Percentiles rank a stretch among this genome's conserved stretches.
Evolutionary conservation across 2,329 filamentous ascomycete genomes (phyloP).

Genomic region (Fusarium tanahbumbuense): DNA sequence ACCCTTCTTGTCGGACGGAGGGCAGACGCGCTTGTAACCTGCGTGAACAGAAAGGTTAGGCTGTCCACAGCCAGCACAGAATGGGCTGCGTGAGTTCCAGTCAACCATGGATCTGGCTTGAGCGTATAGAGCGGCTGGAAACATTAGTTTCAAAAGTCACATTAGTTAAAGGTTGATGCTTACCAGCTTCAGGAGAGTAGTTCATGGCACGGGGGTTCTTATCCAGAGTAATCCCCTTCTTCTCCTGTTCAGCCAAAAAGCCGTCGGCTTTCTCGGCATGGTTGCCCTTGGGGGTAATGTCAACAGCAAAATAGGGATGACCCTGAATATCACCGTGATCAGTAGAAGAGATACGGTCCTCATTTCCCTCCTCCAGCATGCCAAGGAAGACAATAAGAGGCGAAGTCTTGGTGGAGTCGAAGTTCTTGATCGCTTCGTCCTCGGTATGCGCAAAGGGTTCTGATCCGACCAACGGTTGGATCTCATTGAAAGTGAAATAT

Average conservation of each 20-base stretch:
- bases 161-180: conserved; percentile 27
- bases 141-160: conserved; percentile 19
- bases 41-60: conserved; percentile 82
- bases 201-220: conserved; percentile 72
- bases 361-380: conserved; percentile 74
- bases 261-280: conserved; percentile 71
- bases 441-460: conserved; percentile 79
- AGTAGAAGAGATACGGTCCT: conserved; percentile 47
- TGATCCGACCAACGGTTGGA: conserved; percentile 75
- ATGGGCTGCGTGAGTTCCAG: conserved; percentile 94
- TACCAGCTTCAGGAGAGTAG: conserved; percentile 71
- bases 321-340: conserved; percentile 78
- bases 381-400: conserved; percentile 88
- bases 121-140: conserved; percentile 85
- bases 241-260: conserved; percentile 56
- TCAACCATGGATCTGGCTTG: conserved; percentile 89
- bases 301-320: conserved; percentile 87
- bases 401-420: conserved; percentile 74
- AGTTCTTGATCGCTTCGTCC: conserved; percentile 76
- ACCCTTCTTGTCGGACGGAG: conserved; percentile 71
- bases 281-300: conserved; percentile 79
- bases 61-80: conserved; percentile 89
- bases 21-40: conserved; percentile 84
- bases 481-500: conserved; percentile 75
- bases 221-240: conserved; percentile 72